Conservation (phyloP, 805 yeast species). For the Candida tallmaniae region DNA sequence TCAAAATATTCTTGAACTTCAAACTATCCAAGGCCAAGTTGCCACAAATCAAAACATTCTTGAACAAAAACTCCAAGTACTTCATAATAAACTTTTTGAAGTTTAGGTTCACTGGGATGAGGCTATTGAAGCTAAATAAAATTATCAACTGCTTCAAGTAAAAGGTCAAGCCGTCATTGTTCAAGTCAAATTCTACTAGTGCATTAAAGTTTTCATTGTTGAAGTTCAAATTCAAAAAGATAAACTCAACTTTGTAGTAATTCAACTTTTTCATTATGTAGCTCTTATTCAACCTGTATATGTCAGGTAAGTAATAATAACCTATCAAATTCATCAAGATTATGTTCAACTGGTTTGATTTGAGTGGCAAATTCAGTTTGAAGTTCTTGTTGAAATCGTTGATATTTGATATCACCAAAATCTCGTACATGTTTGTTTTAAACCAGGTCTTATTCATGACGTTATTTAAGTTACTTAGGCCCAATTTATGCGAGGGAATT, state of each 20-base stretch:
- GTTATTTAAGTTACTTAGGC: constrained; percentile 42
- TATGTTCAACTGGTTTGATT: constrained; percentile 15
- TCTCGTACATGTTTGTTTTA: constrained; percentile 21
- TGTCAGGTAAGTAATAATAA: constrained; percentile 39
- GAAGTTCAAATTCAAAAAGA: constrained; percentile 18
- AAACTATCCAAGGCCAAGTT: not conserved
- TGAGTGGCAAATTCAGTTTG: constrained; percentile 8
- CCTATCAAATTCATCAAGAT: constrained; percentile 36
- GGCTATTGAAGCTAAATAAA: constrained; percentile 18
- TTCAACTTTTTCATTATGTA: constrained; percentile 17
- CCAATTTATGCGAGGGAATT: constrained; percentile 42
- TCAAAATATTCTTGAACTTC: constrained; percentile 11
- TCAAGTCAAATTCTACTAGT: constrained; percentile 7
- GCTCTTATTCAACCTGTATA: constrained; percentile 18
- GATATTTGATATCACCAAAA: constrained; percentile 7
- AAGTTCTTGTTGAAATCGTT: constrained; percentile 6
- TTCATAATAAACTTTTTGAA: constrained; percentile 7
- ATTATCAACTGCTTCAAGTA: constrained; percentile 22
- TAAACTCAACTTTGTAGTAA: constrained; percentile 20
- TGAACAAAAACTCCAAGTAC: constrained; percentile 8
- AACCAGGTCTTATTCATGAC: constrained; percentile 34
- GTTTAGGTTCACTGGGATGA: constrained; percentile 5
- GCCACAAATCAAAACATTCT: not conserved
- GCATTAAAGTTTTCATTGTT: constrained; percentile 7
- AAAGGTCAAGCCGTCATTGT: constrained; percentile 11